Base-by-base conservation (phyloP, 352 stramenopile species). In the Peronospora tabacina region DNA sequence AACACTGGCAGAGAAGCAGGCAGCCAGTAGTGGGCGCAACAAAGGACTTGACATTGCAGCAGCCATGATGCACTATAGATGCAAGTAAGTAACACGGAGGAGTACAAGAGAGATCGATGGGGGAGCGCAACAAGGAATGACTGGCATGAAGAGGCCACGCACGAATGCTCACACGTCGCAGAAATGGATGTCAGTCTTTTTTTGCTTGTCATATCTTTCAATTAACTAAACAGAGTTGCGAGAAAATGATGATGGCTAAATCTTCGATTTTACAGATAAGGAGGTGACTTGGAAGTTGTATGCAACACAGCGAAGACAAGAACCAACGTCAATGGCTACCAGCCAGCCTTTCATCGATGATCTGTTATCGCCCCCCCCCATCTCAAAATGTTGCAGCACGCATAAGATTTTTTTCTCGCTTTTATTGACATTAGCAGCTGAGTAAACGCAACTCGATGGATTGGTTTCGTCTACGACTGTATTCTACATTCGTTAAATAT, bases 1-100 rank as follows among this genome's bases (percentile, higher is more conserved):
- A 28, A 61, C 61, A 29, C 63, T 71, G 19, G 63, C 72, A 6
- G 75, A 77, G 52, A 86, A 68, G 49, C 71, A 79, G n/a, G 75
- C 78, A 12, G 71, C 55, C 28, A 90, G 36, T 11, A 90, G 52
- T 34, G 74, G 63, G 5, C 55, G 59, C 13, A 83, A 49, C 28
- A 50, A 45, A 35, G 76, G 44, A 44, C 46, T 32, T 30, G 58
- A 26, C 2, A 44, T 44, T 3, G 54, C 8, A 7, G 36, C 17
- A 20, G 44, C 55, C 56, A 58, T 65, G 12, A 17, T n/a, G 36
- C 10, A 9, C 7, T 11, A 11, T 46, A 30, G 30, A 5, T 26
- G 22, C 22, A 26, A 26, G 22, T 26, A 26, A 5, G n/a, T n/a
- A 39, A 44, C 24, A 45, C 0, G 24, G 24, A 33, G 2, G 13